Evolutionary conservation across 2,329 filamentous ascomycete genomes (phyloP), one percentile per base, ranked within the genome.

Genomic region (Fonsecaea monophora): DNA sequence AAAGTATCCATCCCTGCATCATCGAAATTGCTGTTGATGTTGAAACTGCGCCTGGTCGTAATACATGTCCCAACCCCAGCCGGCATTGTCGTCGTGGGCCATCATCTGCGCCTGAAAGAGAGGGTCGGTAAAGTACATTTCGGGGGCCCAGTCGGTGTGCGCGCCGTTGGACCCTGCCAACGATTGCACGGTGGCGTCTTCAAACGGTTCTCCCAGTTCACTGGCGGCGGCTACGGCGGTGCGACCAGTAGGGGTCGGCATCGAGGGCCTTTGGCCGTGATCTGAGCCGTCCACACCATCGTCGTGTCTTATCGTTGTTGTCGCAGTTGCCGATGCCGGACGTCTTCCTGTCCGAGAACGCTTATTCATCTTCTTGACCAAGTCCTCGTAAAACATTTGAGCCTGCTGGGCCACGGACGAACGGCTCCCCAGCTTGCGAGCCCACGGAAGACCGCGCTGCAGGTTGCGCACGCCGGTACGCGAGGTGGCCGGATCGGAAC

Each of bases 101-200:
- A 57, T 57, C 54, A 57, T 57, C 54, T 57, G 32, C 18, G 54
- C 54, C 34, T 57, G 54, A n/a, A 57, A 57, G 25, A 57, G 54
- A 9, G 54, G 54, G 54, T 57, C 54, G 10, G 54, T 57, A 35
- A 57, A 57, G 54, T 57, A 35, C 54, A 57, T 57, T n/a, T 57
- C 54, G 34, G 54, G 32, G 13, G 54, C 54, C 54, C 54, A 57
- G 54, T 57, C 54, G 18, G 54, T 57, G 54, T 40, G 32, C 15
- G 32, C 54, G 30, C 30, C 30, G 54, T 57, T 57, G 15, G 54
- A 57, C 15, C 35, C 54, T 7, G 35, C 32, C 13, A 37, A 57
- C 5, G 54, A 57, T 34, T 57, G 54, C 13, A 57, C 54, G 5
- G 54, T 57, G 54, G 54, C 54, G 18, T 57, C 54, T n/a, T 57